Percentiles rank a stretch among this genome's conserved stretches.
Conservation (phyloP, 345 rosid species). For the Moricandia moricandioides region DNA sequence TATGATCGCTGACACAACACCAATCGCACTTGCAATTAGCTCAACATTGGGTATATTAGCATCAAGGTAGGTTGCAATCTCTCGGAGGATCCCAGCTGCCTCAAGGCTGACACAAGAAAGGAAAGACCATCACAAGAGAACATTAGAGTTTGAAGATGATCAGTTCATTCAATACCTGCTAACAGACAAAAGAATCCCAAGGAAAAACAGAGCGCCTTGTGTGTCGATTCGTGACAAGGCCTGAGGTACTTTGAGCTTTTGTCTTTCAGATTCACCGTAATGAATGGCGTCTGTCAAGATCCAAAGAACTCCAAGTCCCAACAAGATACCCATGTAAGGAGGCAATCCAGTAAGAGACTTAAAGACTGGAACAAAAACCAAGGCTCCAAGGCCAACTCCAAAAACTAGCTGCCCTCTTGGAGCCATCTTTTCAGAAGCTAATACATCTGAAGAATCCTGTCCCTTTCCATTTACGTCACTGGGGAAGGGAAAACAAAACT, state of each 20-base stretch:
- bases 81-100: conserved; percentile 88
- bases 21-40: conserved; percentile 80
- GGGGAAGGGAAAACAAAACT: conserved; percentile 30
- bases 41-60: conserved; percentile 69
- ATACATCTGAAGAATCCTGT: conserved; percentile 51
- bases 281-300: conserved; percentile 93
- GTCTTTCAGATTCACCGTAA: conserved; percentile 88
- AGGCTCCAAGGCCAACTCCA: conserved; percentile 79
- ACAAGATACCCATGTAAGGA: conserved; percentile 92
- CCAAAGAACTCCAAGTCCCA: conserved; percentile 98
- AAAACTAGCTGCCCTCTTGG: conserved; percentile 90
- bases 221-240: conserved; percentile 92
- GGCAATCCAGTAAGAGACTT: conserved; percentile 92
- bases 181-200: conserved; percentile 84
- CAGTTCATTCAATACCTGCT: conserved; percentile 57
- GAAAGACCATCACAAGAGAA: background rate
- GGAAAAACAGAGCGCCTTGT: conserved; percentile 92
- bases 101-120: conserved; percentile 55
- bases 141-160: background rate
- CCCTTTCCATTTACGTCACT: conserved; percentile 87
- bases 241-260: conserved; percentile 88
- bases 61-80: conserved; percentile 88
- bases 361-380: conserved; percentile 87
- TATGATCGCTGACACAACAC: conserved; percentile 82
- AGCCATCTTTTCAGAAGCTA: conserved; percentile 89